phyloP scores from a whole-genome alignment of 140 eudicot species.

The Stevia rebaudiana region DNA sequence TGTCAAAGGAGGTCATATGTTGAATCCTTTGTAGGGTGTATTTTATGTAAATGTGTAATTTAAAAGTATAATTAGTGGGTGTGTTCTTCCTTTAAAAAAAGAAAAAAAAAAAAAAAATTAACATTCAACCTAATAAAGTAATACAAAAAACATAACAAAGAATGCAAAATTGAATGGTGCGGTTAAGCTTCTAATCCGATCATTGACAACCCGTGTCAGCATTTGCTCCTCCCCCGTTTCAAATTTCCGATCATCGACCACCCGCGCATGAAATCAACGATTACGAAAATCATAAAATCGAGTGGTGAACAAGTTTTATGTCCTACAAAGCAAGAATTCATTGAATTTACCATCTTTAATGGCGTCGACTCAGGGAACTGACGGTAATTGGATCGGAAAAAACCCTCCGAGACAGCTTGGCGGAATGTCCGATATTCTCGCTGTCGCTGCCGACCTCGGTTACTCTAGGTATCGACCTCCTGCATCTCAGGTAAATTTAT shows the following conservation, averaged over 20 bases:
- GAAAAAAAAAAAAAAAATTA: too few relatives aligned
- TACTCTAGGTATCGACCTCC: slow-evolving; percentile 52
- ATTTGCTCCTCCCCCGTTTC: slow-evolving; percentile 14
- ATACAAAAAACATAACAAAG: too few relatives aligned
- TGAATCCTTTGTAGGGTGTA: too few relatives aligned
- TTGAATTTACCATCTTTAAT: neutral
- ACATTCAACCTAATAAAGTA: too few relatives aligned
- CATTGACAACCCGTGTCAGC: slow-evolving; percentile 12
- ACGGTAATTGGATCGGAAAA: slow-evolving; percentile 44
- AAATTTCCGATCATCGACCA: neutral
- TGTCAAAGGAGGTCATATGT: too few relatives aligned
- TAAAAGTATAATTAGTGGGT: too few relatives aligned
- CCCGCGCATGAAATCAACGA: neutral
- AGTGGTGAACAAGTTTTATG: neutral
- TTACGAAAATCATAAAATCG: neutral
- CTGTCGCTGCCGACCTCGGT: slow-evolving; percentile 86
- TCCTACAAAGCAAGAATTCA: neutral
- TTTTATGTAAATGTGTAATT: too few relatives aligned
- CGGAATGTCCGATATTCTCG: slow-evolving; percentile 77
- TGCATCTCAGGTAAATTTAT: slow-evolving; percentile 51
- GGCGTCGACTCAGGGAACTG: slow-evolving; percentile 49
- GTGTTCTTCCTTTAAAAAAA: too few relatives aligned
- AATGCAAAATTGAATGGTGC: neutral
- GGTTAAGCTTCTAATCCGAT: slow-evolving; percentile 1
- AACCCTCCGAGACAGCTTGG: slow-evolving; percentile 57